Base-by-base conservation (phyloP, 139 green algal genomes). In the Pleodorina starrii region DNA sequence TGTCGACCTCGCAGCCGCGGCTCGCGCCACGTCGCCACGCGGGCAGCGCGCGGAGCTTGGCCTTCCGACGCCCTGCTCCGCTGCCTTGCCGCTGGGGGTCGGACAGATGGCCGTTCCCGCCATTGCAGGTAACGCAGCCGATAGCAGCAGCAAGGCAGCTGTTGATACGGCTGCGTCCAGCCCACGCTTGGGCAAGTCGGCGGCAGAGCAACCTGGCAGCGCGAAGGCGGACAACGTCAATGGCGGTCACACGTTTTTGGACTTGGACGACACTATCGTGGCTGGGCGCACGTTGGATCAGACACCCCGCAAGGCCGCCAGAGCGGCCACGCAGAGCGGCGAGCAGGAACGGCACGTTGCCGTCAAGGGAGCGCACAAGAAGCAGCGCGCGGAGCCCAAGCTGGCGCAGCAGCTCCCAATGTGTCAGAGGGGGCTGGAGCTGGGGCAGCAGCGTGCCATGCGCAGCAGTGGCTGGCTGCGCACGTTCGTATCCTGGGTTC, bases 291-390 rank as follows among this genome's bases (percentile, higher is more conserved):
- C 16, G 21, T 19, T 88, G 43, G 82, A 88, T 35, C 82, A 88
- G 82, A 88, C 82, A 0, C 82, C 82, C 0, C 82, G 82, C 44
- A 88, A 88, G 66, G 35, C 32, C n/a, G 46, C 25, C 60, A 85
- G 43, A 54, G 25, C 35, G 16, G 68, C 17, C 19, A 11, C 29
- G 12, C 23, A n/a, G 19, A 68, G 19, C 57, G 12, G 57, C 9
- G 57, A 68, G 12, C 57, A n/a, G n/a, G 32, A 40, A 35, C 27
- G n/a, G 63, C 63, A 73, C 66, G 43, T 36, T 66, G 73, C 23
- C 36, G 54, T 25, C 54, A 66, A 66, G 29, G 7, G 54, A 66
- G 43, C 42, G 35, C 40, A 25, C 63, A 73, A 73, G 63, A 17
- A 7, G 63, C 63, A 40, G 63, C 63, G 63, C 29, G 21, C 32